Base-by-base conservation (phyloP, 208 protist genomes). In the Endotrypanum monterogeii region DNA sequence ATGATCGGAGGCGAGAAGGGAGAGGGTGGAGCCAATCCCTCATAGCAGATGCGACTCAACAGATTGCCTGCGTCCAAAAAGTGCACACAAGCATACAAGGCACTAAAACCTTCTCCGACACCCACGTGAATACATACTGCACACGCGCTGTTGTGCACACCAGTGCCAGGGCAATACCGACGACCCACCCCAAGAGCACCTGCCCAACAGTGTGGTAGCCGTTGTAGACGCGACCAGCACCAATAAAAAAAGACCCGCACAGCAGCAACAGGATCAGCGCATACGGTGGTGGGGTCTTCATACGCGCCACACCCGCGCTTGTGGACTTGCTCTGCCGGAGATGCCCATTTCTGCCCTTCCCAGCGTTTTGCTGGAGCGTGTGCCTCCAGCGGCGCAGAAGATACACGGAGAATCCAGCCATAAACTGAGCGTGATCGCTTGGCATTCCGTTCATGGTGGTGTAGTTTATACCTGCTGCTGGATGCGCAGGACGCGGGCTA, bases 401-500 rank as follows among this genome's bases (percentile, higher is more conserved):
- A 61, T 89, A 95, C 18, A 77, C 79, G 46, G 81, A 76, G 32
- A 96, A 86, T 57, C 91, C 93, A 35, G 83, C 83, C 78, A 90
- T 92, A 78, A 93, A 96, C 79, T 94, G 91, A 14, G 91, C 74
- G 73, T 94, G 89, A 60, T 90, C 83, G 66, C 89, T 93, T 1
- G 91, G 91, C 87, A 95, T 94, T 25, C 91, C 91, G 54, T 95
- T 74, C 32, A 63, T 4, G 25, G 83, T 88, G 30, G 74, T 89
- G 82, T 89, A 87, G 62, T 74, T 76, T 52, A 81, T 58, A 3
- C 55, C 67, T n/a, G 62, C 72, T 14, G 79, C 78, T 7, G 80
- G 86, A 73, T 89, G 86, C 14, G 65, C 44, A 2, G 91, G 91
- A 23, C 91, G 80, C 32, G 69, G 81, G 28, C 73, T 83, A 37